These are phyloP conservation scores for Taxawa tesnikishii DNA, from an alignment of 2,329 filamentous ascomycete genomes.

Conservation along the genomic window DNA sequence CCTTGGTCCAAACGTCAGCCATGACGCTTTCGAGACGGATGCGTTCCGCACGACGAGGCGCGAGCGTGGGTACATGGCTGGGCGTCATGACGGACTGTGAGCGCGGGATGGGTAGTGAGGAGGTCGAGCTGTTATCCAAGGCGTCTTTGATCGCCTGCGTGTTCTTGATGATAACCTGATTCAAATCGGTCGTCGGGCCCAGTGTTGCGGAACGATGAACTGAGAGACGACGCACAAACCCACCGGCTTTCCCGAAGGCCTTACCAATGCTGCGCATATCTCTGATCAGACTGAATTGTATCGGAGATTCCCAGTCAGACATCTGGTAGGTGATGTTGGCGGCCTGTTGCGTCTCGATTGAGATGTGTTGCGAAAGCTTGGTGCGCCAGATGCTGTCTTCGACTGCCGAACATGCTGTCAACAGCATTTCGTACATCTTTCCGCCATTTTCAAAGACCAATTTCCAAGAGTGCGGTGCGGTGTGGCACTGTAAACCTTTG, in stretches of 20 bases:
- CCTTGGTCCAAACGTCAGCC: constrained; percentile 72
- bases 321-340: constrained; percentile 34
- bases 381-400: constrained; percentile 74
- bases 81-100: constrained; percentile 71
- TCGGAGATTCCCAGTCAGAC: constrained; percentile 45
- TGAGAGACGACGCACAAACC: constrained; percentile 55
- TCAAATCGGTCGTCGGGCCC: constrained; percentile 53
- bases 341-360: constrained; percentile 37
- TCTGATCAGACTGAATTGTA: constrained; percentile 52
- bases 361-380: constrained; percentile 45
- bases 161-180: constrained; percentile 77
- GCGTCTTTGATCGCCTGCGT: constrained; percentile 56
- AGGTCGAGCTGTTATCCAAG: constrained; percentile 29
- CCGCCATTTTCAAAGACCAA: constrained; percentile 67
- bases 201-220: constrained; percentile 69
- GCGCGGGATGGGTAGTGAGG: constrained; percentile 51
- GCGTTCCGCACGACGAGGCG: constrained; percentile 63
- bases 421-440: constrained; percentile 69
- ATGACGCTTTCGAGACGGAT: constrained; percentile 63
- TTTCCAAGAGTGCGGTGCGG: constrained; percentile 85
- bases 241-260: constrained; percentile 60
- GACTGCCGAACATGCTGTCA: constrained; percentile 70
- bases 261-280: constrained; percentile 63
- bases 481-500: constrained; percentile 73
- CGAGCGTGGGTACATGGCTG: constrained; percentile 55